Percentiles rank a stretch among this genome's conserved stretches.
Evolutionary conservation across 1,284 basidiomycete genomes (phyloP).

Genomic region (Neolentinus lepideus): DNA sequence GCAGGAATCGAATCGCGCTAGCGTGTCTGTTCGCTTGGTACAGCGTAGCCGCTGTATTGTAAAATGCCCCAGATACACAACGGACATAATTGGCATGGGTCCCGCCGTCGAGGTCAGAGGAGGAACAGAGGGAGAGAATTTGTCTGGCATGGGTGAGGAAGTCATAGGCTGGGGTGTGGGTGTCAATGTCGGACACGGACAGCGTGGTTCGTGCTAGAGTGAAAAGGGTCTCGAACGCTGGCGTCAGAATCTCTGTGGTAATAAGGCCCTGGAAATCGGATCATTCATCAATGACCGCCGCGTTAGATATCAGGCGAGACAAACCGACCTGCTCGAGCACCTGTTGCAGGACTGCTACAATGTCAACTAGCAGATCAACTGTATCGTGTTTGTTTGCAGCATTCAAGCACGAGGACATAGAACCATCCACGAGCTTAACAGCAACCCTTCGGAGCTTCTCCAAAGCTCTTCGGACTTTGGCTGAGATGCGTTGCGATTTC

Average conservation of each 20-base stretch:
- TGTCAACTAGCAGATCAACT: conserved; percentile 20
- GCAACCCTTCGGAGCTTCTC: conserved; percentile 49
- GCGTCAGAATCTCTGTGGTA: conserved; percentile 32
- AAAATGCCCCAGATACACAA: conserved; percentile 60
- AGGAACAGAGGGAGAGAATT: conserved; percentile 22
- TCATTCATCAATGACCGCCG: background rate
- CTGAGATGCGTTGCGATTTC: conserved; percentile 28
- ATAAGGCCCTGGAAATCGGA: conserved; percentile 17
- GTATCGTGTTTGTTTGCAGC: conserved; percentile 9
- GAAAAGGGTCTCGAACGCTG: conserved; percentile 55
- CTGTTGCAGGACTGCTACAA: conserved; percentile 21
- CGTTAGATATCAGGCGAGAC: background rate
- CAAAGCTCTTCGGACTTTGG: conserved; percentile 50
- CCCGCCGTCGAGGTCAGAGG: background rate
- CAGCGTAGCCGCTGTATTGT: conserved; percentile 55
- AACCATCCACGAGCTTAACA: conserved; percentile 37
- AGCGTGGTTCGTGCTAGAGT: conserved; percentile 45
- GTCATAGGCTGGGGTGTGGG: conserved; percentile 40
- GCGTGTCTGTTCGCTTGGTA: conserved; percentile 56
- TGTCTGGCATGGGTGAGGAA: conserved; percentile 37
- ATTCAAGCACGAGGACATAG: background rate
- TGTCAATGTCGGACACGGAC: conserved; percentile 36
- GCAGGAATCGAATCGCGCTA: conserved; percentile 57
- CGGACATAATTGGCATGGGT: conserved; percentile 45
- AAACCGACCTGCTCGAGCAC: conserved; percentile 20